Base-by-base conservation (phyloP, 768 basidiomycete genomes). In the Kwoniella pini region DNA sequence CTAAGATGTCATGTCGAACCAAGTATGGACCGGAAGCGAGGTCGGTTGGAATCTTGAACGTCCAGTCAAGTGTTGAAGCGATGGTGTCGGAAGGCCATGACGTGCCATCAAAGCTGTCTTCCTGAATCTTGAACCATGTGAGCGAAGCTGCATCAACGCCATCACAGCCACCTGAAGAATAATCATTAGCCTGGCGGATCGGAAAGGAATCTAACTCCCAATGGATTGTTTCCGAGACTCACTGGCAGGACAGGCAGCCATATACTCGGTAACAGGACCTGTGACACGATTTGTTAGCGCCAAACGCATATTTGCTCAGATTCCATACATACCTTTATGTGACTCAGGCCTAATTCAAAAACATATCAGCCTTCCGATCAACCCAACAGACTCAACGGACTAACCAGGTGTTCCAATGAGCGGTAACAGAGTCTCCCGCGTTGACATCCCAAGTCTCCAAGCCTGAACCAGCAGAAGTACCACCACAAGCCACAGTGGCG, bases 91-190 rank as follows among this genome's bases (percentile, higher is more conserved):
- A 28, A 24, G 63, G 49, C 63, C 57, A 64, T 12, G 21, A 22
- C 22, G 58, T 39, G 27, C 52, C 40, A 13, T 60, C 52, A 39
- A 62, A 64, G 44, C 31, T 31, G 22, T 39, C 63, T 54, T 64
- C 57, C 2, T 22, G 15, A 24, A 64, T 64, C 58, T 64, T 64
- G 58, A 64, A 64, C 63, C 63, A 64, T 24, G 56, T 26, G 28
- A 64, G 53, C 12, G 31, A 31, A 30, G 51, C 52, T 15, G 57
- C 63, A 10, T 39, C 58, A 38, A 64, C 58, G 31, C 63, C 63
- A 22, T 64, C 63, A 52, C 63, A 64, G 6, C 57, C 52, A 0
- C 27, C 19, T 22, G 27, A 54, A 19, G 6, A 49, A 22, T 12
- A 7, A n/a, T 11, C 11, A 22, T 26, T 15, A 31, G 46, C 30